Evolutionary conservation across 352 stramenopile genomes (phyloP).

Genomic region (Globisporangium nodosum): DNA sequence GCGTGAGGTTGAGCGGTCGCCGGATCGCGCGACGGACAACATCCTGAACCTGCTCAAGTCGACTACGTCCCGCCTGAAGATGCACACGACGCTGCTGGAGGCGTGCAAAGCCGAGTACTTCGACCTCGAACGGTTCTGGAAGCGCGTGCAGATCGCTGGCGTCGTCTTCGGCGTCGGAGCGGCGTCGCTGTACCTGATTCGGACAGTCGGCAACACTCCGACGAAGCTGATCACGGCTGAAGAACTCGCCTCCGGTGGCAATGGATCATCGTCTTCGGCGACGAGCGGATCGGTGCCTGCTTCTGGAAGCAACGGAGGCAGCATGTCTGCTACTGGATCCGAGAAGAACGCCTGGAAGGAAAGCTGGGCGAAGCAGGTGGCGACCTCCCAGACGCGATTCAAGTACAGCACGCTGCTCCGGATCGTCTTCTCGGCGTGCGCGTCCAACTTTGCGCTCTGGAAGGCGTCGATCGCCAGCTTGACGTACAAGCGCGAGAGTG

Average conservation of each 20-base stretch:
- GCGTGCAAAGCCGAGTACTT: constrained; percentile 75
- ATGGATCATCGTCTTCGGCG: neutral
- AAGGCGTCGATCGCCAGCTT: constrained; percentile 62
- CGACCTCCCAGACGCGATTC: constrained; percentile 60
- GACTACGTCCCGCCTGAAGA: constrained; percentile 77
- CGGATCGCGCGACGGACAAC: constrained; percentile 81
- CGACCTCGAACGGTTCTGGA: constrained; percentile 67
- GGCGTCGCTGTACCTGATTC: constrained; percentile 70
- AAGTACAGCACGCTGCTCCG: constrained; percentile 67
- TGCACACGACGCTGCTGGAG: constrained; percentile 78
- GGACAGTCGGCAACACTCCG: constrained; percentile 40
- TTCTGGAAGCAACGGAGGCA: neutral
- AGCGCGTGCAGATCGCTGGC: constrained; percentile 60
- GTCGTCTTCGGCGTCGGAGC: constrained; percentile 55
- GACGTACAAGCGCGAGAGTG: constrained; percentile 56
- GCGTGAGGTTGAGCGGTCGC: constrained; percentile 72
- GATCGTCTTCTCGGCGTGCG: constrained; percentile 56
- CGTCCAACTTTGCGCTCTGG: constrained; percentile 67
- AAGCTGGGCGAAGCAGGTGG: constrained; percentile 77
- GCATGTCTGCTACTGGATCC: constrained; percentile 4
- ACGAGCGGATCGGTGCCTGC: neutral
- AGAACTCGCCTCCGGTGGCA: constrained; percentile 10
- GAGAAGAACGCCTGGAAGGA: constrained; percentile 46
- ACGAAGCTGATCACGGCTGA: constrained; percentile 28
- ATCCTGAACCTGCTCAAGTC: constrained; percentile 75